phyloP scores from a whole-genome alignment of 169 alveolate species.

The Cyclospora cayetanensis region DNA sequence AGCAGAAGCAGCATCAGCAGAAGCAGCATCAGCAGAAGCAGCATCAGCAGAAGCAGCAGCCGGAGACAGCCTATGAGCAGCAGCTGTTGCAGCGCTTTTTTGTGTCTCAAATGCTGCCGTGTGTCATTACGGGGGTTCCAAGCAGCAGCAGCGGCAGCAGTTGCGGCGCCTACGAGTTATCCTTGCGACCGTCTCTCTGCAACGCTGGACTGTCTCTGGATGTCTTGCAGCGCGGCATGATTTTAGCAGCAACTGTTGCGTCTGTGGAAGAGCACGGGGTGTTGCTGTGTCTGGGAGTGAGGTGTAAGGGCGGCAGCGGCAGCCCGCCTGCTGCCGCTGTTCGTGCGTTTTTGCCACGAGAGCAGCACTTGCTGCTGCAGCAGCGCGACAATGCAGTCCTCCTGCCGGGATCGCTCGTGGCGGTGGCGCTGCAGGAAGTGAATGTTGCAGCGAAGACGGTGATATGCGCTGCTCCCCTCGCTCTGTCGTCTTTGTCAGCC shows the following conservation, averaged over 20 bases:
- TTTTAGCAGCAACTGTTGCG: not conserved
- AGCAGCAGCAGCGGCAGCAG: slow-evolving; percentile 31
- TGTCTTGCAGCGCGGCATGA: not conserved
- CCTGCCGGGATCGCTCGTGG: not conserved
- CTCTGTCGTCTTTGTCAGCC: not conserved
- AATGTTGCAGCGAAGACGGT: not conserved
- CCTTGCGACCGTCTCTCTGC: slow-evolving; percentile 27
- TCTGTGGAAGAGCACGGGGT: no score
- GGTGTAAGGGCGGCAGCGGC: no score
- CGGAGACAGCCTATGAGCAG: not conserved
- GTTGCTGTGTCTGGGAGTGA: no score
- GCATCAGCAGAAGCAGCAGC: not conserved
- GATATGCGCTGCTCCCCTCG: not conserved
- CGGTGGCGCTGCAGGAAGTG: not conserved
- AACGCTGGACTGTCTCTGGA: not conserved
- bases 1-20: not conserved
- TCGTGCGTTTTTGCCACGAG: no score
- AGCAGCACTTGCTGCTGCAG: not conserved
- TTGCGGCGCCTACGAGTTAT: slow-evolving; percentile 21
- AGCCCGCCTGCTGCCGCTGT: no score
- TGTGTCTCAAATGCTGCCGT: not conserved
- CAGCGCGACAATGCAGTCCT: not conserved
- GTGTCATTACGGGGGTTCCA: not conserved
- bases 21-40: not conserved
- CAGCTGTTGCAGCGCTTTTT: not conserved